These are phyloP conservation scores for Phytopythium delawarense DNA, from an alignment of 352 stramenopile species.

Conservation along the genomic window DNA sequence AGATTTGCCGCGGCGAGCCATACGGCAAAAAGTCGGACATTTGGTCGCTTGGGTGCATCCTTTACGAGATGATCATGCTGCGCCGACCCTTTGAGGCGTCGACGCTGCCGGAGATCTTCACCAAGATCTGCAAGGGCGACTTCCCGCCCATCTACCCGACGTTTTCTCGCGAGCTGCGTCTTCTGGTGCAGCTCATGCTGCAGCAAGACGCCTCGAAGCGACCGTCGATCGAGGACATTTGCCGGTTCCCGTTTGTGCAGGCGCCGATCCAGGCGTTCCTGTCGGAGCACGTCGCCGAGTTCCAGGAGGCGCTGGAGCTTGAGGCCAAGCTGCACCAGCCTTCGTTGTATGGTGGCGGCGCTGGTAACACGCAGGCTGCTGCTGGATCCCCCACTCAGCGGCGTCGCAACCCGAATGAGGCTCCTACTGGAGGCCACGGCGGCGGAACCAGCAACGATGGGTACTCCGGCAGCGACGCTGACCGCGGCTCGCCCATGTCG, in stretches of 20 bases:
- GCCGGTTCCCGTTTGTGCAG: conserved; percentile 84
- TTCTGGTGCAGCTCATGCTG: conserved; percentile 86
- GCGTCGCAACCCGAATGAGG: conserved; percentile 45
- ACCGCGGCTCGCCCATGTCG: conserved; percentile 37
- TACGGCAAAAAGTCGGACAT: conserved; percentile 90
- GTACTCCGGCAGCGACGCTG: conserved; percentile 21
- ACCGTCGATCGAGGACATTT: conserved; percentile 88
- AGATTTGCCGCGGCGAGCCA: conserved; percentile 83
- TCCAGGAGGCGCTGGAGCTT: conserved; percentile 81
- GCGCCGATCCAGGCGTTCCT: conserved; percentile 81
- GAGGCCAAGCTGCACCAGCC: conserved; percentile 87
- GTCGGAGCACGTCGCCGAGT: conserved; percentile 81
- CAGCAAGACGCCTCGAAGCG: conserved; percentile 84
- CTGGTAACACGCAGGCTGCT: conserved; percentile 25
- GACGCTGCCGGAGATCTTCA: conserved; percentile 82
- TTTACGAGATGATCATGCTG: conserved; percentile 91
- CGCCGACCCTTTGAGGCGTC: conserved; percentile 80
- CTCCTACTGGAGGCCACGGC: conserved; percentile 5
- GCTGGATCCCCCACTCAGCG: conserved; percentile 36
- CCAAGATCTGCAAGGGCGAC: conserved; percentile 86
- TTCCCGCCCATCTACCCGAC: conserved; percentile 74
- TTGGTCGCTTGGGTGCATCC: conserved; percentile 86
- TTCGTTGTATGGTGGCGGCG: conserved; percentile 48
- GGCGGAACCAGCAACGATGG: conserved; percentile 24
- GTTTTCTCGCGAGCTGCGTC: conserved; percentile 76